Conservation (phyloP, 306 rosid genomes). For the Senna siamea region DNA sequence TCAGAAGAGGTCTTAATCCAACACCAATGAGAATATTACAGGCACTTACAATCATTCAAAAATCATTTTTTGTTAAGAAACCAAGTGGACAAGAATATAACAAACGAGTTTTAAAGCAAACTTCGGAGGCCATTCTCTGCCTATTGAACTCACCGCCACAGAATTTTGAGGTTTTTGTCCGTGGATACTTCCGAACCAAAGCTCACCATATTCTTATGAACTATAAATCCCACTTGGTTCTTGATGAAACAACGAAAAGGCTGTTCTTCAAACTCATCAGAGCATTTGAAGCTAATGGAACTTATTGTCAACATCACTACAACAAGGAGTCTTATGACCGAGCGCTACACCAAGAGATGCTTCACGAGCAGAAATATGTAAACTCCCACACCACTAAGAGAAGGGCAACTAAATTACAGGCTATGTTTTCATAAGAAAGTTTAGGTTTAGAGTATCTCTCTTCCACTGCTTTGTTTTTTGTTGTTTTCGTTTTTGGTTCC, state of each 20-base stretch:
- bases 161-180: conserved; percentile 36
- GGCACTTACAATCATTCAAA: conserved; percentile 22
- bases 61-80: background rate
- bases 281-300: conserved; percentile 46
- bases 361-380: background rate
- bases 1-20: background rate
- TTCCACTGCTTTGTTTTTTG: background rate
- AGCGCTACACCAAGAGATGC: background rate
- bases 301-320: conserved; percentile 43
- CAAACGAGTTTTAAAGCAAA: conserved; percentile 16
- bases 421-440: background rate
- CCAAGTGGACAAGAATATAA: background rate
- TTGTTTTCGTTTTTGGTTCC: background rate
- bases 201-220: conserved; percentile 43
- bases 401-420: too few species aligned
- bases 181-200: conserved; percentile 35
- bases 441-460: background rate
- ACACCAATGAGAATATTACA: conserved; percentile 1
- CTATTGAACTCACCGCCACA: conserved; percentile 22
- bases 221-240: conserved; percentile 28
- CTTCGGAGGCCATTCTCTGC: conserved; percentile 34
- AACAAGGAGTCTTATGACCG: conserved; percentile 16
- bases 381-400: too few species aligned
- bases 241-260: background rate
- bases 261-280: conserved; percentile 38